A percentile compares a stretch with the other conserved stretches of the same genome.
These are phyloP conservation scores for Colletotrichum filicis DNA, from an alignment of 2,329 filamentous ascomycete genomes.

Conservation along the genomic window DNA sequence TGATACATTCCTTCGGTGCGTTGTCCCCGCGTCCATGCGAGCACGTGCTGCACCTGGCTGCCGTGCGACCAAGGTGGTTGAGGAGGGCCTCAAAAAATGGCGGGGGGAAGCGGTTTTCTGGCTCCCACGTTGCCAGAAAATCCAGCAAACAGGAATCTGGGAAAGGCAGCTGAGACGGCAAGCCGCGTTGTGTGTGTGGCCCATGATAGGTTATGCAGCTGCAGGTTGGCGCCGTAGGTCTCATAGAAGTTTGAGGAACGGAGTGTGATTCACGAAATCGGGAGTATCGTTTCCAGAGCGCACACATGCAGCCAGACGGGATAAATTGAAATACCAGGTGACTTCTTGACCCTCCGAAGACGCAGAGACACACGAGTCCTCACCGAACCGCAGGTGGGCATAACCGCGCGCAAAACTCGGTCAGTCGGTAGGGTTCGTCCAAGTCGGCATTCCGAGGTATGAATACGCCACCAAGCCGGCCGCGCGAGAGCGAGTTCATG, in stretches of 20 bases:
- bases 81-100: conserved; percentile 27
- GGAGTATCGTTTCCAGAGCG: too few relatives aligned
- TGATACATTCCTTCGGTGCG: conserved; percentile 4
- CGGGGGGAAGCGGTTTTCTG: neutral
- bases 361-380: neutral
- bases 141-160: neutral
- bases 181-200: neutral
- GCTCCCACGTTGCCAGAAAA: neutral
- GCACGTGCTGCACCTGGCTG: conserved; percentile 25
- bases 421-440: neutral
- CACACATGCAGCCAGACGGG: neutral
- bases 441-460: neutral
- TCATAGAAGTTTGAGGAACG: neutral
- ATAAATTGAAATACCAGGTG: neutral
- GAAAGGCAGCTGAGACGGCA: neutral
- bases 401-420: too few relatives aligned
- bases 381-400: too few relatives aligned
- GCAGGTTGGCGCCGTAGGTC: neutral
- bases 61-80: conserved; percentile 13
- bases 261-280: neutral
- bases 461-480: neutral
- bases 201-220: neutral
- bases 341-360: neutral
- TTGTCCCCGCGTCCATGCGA: conserved; percentile 14
- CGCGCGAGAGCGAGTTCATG: neutral